A percentile compares a stretch with the other conserved stretches of the same genome.
Conservation (phyloP, 108 stramenopile genomes). For the Fistulifera pelliculosa region DNA sequence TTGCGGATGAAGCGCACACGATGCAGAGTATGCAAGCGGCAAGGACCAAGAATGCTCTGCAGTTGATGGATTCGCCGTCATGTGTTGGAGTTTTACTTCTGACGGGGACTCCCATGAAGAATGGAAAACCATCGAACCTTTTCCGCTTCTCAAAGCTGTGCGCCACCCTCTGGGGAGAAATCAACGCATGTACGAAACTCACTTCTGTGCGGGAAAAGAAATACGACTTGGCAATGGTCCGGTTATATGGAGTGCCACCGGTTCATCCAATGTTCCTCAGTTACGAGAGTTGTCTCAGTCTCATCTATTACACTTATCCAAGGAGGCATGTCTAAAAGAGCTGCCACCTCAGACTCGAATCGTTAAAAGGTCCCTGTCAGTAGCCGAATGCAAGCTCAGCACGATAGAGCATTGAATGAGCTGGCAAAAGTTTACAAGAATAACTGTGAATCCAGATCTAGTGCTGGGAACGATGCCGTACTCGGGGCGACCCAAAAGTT, state of each 20-base stretch:
- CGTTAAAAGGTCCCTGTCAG: slow-evolving; percentile 47
- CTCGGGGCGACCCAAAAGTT: slow-evolving; percentile 43
- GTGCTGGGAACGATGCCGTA: slow-evolving; percentile 32
- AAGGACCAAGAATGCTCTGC: slow-evolving; percentile 55
- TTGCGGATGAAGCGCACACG: slow-evolving; percentile 18
- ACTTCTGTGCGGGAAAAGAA: slow-evolving; percentile 65
- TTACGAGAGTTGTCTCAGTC: slow-evolving; percentile 34
- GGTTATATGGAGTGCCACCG: slow-evolving; percentile 51
- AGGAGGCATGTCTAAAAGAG: slow-evolving; percentile 70
- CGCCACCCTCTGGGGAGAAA: slow-evolving; percentile 71
- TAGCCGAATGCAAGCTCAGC: slow-evolving; percentile 35
- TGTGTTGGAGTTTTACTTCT: slow-evolving; percentile 68
- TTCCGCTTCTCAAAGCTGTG: slow-evolving; percentile 71
- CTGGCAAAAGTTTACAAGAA: slow-evolving; percentile 21
- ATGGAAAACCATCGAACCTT: slow-evolving; percentile 72
- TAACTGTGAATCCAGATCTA: neutral
- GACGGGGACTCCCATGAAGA: slow-evolving; percentile 89
- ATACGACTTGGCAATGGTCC: slow-evolving; percentile 26
- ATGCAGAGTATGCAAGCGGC: slow-evolving; percentile 62
- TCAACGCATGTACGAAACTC: slow-evolving; percentile 57
- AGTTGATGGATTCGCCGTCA: slow-evolving; percentile 27
- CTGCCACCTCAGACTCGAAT: slow-evolving; percentile 59
- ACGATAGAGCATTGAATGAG: slow-evolving; percentile 49
- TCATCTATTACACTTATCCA: slow-evolving; percentile 71
- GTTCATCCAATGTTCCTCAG: slow-evolving; percentile 38